Base-by-base conservation (phyloP, 495 filamentous ascomycete genomes). In the Daldinia decipiens region DNA sequence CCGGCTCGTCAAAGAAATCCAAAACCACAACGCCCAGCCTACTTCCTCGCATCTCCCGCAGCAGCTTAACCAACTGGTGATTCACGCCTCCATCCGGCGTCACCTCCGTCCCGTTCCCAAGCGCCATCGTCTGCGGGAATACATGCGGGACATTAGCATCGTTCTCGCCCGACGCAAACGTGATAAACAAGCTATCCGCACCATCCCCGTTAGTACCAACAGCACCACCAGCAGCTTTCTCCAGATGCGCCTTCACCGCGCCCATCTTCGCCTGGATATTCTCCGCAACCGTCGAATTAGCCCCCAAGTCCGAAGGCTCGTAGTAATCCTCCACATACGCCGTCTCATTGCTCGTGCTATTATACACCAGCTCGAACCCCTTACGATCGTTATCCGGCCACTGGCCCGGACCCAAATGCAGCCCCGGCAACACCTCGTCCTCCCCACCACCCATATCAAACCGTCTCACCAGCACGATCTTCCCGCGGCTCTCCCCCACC, bases 41-140 rank as follows among this genome's bases (percentile, higher is more conserved):
- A 89, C 89, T 89, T 19, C 86, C 86, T 50, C 77, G 78, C 68
- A 92, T 90, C 74, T 88, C 90, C 72, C 86, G 88, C 82, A 93
- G 91, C 77, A 95, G 91, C 75, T 86, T 82, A 54, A 86, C 82
- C 2, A 93, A 90, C 79, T 92, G 91, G 81, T 93, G 91, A 89
- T 77, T 91, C 6, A 87, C 80, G 2, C 85, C 85, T 11, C 78
- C 76, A 1, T 64, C 27, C 1, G 80, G 80, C 15, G 82, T 68
- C 19, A 68, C 75, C 1, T 65, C 63, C 5, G 74, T 75, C 9
- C 81, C 81, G 62, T 82, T 82, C 3, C 84, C 84, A 0, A 84
- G 40, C 5, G 85, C 85, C 79, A 85, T 84, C 21, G 82, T 83
- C 15, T 72, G 65, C 0, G 85, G 85, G 59, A 79, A 83, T 2